These are phyloP conservation scores for Chrysosporium keratinophilum DNA, from an alignment of 2,329 filamentous ascomycete genomes.

Conservation along the genomic window DNA sequence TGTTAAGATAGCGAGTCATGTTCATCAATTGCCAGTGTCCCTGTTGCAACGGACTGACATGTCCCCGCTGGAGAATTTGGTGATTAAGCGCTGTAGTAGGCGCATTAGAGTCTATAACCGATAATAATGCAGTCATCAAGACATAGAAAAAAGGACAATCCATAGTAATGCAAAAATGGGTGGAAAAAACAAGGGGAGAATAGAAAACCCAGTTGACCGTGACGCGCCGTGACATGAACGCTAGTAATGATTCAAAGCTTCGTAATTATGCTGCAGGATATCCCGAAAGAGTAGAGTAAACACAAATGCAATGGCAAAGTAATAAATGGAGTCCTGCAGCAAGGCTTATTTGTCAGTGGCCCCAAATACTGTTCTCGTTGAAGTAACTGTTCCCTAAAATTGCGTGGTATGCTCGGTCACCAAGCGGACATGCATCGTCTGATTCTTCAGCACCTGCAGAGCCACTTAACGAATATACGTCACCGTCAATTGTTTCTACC, in stretches of 20 bases:
- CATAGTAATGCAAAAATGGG: neutral
- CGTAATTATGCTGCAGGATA: neutral
- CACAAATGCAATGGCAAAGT: neutral
- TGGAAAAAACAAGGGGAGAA: neutral
- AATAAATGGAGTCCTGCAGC: neutral
- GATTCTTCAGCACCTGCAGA: conserved; percentile 14
- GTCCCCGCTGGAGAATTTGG: neutral
- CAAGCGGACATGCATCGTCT: conserved; percentile 16
- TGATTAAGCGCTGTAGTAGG: neutral
- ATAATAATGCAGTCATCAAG: neutral
- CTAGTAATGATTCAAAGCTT: neutral
- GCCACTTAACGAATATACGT: conserved; percentile 14
- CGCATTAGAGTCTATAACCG: neutral
- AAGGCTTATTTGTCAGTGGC: conserved; percentile 12
- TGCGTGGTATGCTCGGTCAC: conserved; percentile 12
- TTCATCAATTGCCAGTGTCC: neutral
- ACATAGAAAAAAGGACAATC: neutral
- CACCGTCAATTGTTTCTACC: conserved; percentile 12
- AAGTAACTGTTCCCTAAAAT: conserved; percentile 12
- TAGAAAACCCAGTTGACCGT: neutral
- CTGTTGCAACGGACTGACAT: neutral
- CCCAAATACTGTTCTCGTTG: conserved; percentile 14
- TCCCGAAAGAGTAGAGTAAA: neutral
- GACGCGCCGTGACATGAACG: neutral
- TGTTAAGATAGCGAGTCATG: neutral